Evolutionary conservation across 495 filamentous ascomycete species (phyloP).

Genomic region (Darksidea phi): DNA sequence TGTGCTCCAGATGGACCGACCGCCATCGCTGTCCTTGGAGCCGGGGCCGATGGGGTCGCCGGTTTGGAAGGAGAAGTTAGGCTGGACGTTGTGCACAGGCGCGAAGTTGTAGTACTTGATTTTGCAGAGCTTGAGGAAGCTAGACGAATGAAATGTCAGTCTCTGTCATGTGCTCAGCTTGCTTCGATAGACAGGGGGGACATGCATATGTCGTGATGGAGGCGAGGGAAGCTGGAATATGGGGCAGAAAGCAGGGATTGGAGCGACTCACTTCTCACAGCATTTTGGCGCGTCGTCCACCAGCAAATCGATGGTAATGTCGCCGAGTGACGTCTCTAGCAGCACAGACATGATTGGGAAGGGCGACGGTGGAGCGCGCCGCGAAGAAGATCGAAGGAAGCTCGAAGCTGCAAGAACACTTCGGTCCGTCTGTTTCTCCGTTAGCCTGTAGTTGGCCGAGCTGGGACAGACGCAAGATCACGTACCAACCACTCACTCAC

Average conservation of each 20-base stretch:
- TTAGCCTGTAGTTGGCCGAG: no score
- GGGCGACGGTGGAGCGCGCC: neutral
- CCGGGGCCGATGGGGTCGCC: slow-evolving; percentile 88
- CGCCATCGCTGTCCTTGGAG: slow-evolving; percentile 80
- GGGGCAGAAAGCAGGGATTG: slow-evolving; percentile 1
- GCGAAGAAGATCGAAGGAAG: no score
- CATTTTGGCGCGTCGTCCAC: slow-evolving; percentile 82
- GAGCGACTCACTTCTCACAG: slow-evolving; percentile 77
- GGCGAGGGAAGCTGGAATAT: slow-evolving; percentile 24
- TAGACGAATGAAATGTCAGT: slow-evolving; percentile 58
- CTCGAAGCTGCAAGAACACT: no score
- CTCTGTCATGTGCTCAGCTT: slow-evolving; percentile 43
- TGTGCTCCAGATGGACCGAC: slow-evolving; percentile 85
- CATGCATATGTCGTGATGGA: slow-evolving; percentile 18
- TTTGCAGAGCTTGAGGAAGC: slow-evolving; percentile 97
- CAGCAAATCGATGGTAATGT: slow-evolving; percentile 89
- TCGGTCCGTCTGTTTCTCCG: no score
- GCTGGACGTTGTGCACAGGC: slow-evolving; percentile 82
- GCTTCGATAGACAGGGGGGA: slow-evolving; percentile 38
- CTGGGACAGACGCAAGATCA: no score
- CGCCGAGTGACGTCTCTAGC: slow-evolving; percentile 85
- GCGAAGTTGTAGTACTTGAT: slow-evolving; percentile 98
- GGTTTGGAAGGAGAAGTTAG: slow-evolving; percentile 90
- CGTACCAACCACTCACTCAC: no score
- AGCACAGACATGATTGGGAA: slow-evolving; percentile 67